Conservation (phyloP, 2,329 filamentous ascomycete genomes). For the Ceratocystis colombiana region DNA sequence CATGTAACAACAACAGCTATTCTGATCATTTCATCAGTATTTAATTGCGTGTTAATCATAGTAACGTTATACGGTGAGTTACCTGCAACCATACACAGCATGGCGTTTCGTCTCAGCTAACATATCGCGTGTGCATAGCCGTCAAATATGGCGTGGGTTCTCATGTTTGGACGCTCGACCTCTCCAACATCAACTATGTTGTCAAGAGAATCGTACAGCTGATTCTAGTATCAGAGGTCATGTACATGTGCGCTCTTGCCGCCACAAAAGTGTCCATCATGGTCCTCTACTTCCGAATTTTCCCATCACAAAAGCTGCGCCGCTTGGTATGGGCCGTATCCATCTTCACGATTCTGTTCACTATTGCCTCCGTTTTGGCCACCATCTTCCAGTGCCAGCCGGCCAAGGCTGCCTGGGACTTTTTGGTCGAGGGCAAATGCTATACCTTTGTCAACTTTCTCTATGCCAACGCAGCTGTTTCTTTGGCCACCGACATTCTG, state of each 20-base stretch:
- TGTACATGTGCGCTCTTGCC: constrained; percentile 32
- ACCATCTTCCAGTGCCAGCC: constrained; percentile 31
- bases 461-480: constrained; percentile 30
- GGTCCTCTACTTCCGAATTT: constrained; percentile 32
- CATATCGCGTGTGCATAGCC: constrained; percentile 10
- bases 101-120: constrained; percentile 5
- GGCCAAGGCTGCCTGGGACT: constrained; percentile 30
- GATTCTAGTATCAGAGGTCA: constrained; percentile 30
- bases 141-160: constrained; percentile 22
- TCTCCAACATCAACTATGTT: constrained; percentile 11
- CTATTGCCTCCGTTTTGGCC: constrained; percentile 30
- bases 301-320: constrained; percentile 29
- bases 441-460: constrained; percentile 30
- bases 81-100: not conserved
- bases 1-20: not conserved
- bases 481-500: constrained; percentile 30
- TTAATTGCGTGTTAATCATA: constrained; percentile 13
- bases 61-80: constrained; percentile 19
- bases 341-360: constrained; percentile 27
- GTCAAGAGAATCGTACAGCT: constrained; percentile 25
- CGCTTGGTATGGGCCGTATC: constrained; percentile 29
- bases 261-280: constrained; percentile 33
- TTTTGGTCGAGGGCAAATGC: constrained; percentile 28
- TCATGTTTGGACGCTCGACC: constrained; percentile 21
- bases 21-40: constrained; percentile 18